Evolutionary conservation across 352 stramenopile species (phyloP).

Genomic region (Thraustochytrium striatum): DNA sequence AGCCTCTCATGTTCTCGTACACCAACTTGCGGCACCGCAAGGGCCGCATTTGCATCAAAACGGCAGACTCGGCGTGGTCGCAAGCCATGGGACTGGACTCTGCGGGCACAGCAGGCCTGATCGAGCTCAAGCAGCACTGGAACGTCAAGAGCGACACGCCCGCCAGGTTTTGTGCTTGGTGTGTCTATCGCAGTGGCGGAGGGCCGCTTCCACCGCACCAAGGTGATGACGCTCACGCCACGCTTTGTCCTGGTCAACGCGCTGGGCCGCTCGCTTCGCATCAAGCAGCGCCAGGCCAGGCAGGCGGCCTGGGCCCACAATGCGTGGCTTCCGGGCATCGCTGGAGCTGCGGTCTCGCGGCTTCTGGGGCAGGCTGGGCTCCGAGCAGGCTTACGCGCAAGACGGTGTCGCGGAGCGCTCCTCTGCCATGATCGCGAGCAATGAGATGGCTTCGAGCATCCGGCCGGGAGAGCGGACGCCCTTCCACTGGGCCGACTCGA

Average conservation of each 20-base stretch:
- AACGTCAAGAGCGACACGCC: slow-evolving; percentile 60
- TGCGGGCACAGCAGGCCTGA: slow-evolving; percentile 39
- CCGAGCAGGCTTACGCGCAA: background rate
- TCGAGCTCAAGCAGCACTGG: slow-evolving; percentile 73
- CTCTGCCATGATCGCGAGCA: background rate
- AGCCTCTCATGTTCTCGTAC: slow-evolving; percentile 45
- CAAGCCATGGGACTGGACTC: slow-evolving; percentile 72
- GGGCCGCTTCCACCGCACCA: slow-evolving; percentile 73
- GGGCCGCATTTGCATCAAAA: slow-evolving; percentile 61
- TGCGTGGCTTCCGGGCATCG: background rate
- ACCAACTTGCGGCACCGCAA: slow-evolving; percentile 21
- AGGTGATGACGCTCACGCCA: slow-evolving; percentile 76
- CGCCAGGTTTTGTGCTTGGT: slow-evolving; percentile 65
- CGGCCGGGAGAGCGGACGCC: slow-evolving; percentile 26
- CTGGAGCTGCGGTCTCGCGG: background rate
- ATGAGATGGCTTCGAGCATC: slow-evolving; percentile 16
- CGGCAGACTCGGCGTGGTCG: slow-evolving; percentile 73
- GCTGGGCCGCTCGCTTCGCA: slow-evolving; percentile 59
- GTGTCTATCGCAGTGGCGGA: slow-evolving; percentile 70
- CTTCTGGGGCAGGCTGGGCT: background rate
- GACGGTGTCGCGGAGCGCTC: background rate
- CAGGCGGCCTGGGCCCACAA: slow-evolving; percentile 30
- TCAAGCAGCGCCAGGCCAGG: slow-evolving; percentile 53
- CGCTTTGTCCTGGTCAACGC: slow-evolving; percentile 74
- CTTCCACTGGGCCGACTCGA: slow-evolving; percentile 19